Evolutionary conservation across 2,329 filamentous ascomycete genomes (phyloP).

Genomic region (Talaromyces rugulosus): DNA sequence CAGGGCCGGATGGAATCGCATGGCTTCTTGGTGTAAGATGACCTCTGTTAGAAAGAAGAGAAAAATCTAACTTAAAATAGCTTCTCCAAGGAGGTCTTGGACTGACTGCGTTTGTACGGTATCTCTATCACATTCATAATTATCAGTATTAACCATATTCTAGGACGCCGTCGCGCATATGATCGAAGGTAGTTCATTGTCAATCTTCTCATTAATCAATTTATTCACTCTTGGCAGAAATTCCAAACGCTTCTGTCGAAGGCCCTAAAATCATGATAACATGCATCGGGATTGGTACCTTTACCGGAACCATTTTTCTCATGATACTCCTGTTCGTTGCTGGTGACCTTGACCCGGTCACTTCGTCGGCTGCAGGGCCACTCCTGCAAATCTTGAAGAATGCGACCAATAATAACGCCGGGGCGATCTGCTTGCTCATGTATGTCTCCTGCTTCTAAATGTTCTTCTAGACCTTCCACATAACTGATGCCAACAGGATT

Average conservation of each 20-base stretch:
- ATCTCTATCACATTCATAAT: not conserved
- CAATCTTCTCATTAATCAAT: not conserved
- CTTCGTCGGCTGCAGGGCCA: slow-evolving; percentile 53
- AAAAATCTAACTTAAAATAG: not conserved
- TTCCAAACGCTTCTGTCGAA: slow-evolving; percentile 44
- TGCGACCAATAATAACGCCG: slow-evolving; percentile 58
- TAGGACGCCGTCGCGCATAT: not conserved
- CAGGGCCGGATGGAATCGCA: not conserved
- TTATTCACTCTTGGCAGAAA: slow-evolving; percentile 22
- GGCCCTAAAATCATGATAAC: slow-evolving; percentile 64
- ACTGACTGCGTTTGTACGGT: not conserved
- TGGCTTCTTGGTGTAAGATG: not conserved
- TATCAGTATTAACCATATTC: not conserved
- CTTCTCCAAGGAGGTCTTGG: not conserved
- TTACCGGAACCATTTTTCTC: slow-evolving; percentile 61
- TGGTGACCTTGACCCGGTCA: slow-evolving; percentile 54
- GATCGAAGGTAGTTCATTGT: not conserved
- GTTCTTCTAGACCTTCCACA: not conserved
- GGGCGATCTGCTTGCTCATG: slow-evolving; percentile 61
- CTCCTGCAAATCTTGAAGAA: slow-evolving; percentile 60
- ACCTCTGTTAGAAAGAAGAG: not conserved
- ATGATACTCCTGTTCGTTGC: slow-evolving; percentile 61
- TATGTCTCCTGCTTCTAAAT: slow-evolving; percentile 16
- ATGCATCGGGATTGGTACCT: slow-evolving; percentile 59
- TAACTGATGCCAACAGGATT: slow-evolving; percentile 37